Evolutionary conservation across 129 eudicot species (phyloP).

Genomic region (Smallanthus sonchifolius): DNA sequence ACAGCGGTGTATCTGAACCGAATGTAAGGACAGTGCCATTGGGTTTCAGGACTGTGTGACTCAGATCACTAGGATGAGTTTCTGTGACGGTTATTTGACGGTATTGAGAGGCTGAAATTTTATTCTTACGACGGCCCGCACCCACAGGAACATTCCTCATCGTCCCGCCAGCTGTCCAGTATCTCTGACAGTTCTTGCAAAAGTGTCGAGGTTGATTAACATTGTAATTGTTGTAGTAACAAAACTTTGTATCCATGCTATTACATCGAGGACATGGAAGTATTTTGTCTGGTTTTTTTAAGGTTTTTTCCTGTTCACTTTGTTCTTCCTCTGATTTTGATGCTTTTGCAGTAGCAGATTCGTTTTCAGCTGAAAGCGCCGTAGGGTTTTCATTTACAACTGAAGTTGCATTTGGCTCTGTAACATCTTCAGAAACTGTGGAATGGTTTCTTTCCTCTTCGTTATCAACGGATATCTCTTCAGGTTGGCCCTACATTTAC

Average conservation of each 20-base stretch:
- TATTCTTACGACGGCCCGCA: slow-evolving; percentile 85
- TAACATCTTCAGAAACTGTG: slow-evolving; percentile 39
- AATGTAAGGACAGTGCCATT: slow-evolving; percentile 66
- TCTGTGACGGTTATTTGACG: slow-evolving; percentile 60
- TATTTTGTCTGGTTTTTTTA: slow-evolving; percentile 75
- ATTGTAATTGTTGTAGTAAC: slow-evolving; percentile 86
- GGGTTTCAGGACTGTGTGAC: slow-evolving; percentile 34
- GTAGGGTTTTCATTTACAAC: slow-evolving; percentile 24
- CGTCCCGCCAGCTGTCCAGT: slow-evolving; percentile 95
- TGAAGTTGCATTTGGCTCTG: slow-evolving; percentile 32
- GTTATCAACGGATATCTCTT: slow-evolving; percentile 28
- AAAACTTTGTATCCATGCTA: slow-evolving; percentile 88
- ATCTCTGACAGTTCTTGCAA: slow-evolving; percentile 92
- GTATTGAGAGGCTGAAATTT: slow-evolving; percentile 46
- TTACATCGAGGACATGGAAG: slow-evolving; percentile 89
- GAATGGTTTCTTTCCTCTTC: slow-evolving; percentile 39
- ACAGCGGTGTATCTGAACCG: slow-evolving; percentile 57
- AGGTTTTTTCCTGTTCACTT: slow-evolving; percentile 60
- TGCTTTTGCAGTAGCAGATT: slow-evolving; percentile 31
- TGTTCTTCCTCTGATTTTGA: slow-evolving; percentile 61
- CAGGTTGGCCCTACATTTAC: slow-evolving; percentile 32
- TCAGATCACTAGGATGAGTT: slow-evolving; percentile 38
- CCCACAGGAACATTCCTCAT: slow-evolving; percentile 94
- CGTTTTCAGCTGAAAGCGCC: slow-evolving; percentile 35
- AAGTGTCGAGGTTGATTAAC: slow-evolving; percentile 87